Percentiles rank a stretch among this genome's conserved stretches.
Conservation (phyloP, 208 protist genomes). For the Novymonas esmeraldas region DNA sequence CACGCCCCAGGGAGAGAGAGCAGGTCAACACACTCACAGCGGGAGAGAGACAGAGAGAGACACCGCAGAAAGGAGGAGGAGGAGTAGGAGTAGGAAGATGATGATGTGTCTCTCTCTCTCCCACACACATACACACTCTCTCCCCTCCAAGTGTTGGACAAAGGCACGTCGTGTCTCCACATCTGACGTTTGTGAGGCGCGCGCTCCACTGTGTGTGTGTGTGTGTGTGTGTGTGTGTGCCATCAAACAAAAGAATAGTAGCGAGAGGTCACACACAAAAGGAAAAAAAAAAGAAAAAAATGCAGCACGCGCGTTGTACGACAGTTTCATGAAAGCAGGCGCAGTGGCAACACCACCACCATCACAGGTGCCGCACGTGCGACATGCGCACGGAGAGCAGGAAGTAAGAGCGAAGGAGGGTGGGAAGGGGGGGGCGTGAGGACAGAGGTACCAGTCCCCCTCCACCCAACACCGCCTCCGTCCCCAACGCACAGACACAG, state of each 20-base stretch:
- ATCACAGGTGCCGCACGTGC: not conserved
- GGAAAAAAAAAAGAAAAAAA: not conserved
- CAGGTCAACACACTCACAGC: too few species aligned
- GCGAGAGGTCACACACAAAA: not conserved
- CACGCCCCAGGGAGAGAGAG: too few species aligned
- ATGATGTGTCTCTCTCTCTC: too few species aligned
- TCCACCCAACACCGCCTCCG: not conserved
- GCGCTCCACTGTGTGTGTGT: too few species aligned
- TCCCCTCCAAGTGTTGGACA: too few species aligned
- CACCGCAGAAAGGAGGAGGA: too few species aligned
- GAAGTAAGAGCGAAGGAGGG: not conserved
- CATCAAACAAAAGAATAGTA: too few species aligned
- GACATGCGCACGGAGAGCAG: not conserved
- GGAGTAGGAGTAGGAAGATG: too few species aligned
- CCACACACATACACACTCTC: too few species aligned
- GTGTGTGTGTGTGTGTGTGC: not conserved
- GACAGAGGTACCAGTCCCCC: not conserved
- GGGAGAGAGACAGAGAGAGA: too few species aligned
- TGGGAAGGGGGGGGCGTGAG: not conserved
- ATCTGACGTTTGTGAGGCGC: too few species aligned
- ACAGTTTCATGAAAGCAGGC: not conserved
- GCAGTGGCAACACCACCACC: not conserved
- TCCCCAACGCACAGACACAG: not conserved
- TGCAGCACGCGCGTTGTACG: not conserved
- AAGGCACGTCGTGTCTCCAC: too few species aligned